phyloP scores from a whole-genome alignment of 1,284 basidiomycete genomes.

The Psilocybe mexicana region DNA sequence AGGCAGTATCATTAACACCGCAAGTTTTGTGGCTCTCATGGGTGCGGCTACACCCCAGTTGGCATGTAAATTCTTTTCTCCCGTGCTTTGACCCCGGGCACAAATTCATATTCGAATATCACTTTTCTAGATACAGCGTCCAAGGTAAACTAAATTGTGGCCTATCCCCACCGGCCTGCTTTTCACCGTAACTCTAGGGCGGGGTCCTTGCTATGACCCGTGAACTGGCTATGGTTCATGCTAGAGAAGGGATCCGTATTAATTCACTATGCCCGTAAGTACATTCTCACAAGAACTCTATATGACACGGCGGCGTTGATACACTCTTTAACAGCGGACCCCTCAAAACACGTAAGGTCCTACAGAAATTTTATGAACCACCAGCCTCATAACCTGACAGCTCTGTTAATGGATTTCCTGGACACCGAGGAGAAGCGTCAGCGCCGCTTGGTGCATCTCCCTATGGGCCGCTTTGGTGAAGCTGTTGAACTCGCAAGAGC shows the following conservation, averaged over 20 bases:
- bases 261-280: conserved; percentile 95
- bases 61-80: conserved; percentile 67
- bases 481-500: conserved; percentile 92
- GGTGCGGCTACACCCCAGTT: conserved; percentile 96
- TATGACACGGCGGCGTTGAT: conserved; percentile 10
- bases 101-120: neutral
- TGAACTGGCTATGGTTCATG: conserved; percentile 96
- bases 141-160: conserved; percentile 49
- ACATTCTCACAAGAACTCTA: neutral
- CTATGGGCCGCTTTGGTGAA: conserved; percentile 97
- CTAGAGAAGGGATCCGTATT: conserved; percentile 91
- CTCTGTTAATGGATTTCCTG: conserved; percentile 96
- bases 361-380: conserved; percentile 8
- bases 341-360: conserved; percentile 79
- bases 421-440: conserved; percentile 96
- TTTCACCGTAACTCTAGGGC: conserved; percentile 50
- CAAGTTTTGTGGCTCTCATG: conserved; percentile 91
- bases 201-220: conserved; percentile 98
- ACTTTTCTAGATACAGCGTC: conserved; percentile 73
- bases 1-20: conserved; percentile 96
- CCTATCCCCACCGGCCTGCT: neutral
- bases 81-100: conserved; percentile 1
- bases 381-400: conserved; percentile 36
- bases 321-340: conserved; percentile 65
- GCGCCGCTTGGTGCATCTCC: conserved; percentile 87